These are phyloP conservation scores for Tolypocladium amazonense DNA, from an alignment of 2,329 filamentous ascomycete genomes.

Conservation along the genomic window DNA sequence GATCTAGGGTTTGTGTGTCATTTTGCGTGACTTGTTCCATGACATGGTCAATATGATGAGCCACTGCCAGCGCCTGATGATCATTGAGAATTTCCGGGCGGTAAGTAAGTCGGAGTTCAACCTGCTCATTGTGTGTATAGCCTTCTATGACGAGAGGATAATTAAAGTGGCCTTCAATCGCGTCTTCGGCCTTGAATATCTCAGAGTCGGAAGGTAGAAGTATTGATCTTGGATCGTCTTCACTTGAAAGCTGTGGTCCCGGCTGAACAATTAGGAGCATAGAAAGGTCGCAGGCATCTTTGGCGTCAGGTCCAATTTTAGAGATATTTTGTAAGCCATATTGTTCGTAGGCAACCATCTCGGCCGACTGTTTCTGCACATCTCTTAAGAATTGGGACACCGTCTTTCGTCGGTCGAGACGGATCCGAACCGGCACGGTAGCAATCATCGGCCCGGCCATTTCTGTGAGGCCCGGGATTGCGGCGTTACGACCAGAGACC, in stretches of 20 bases:
- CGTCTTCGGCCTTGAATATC: not conserved
- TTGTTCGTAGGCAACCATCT: constrained; percentile 9
- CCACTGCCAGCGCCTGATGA: not conserved
- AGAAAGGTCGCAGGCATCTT: constrained; percentile 1
- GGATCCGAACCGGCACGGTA: constrained; percentile 7
- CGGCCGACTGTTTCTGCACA: constrained; percentile 7
- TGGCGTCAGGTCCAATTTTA: not conserved
- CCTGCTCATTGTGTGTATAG: not conserved
- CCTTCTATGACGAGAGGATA: constrained; percentile 4
- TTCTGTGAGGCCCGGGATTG: constrained; percentile 9
- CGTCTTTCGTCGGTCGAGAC: not conserved
- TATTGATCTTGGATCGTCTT: not conserved
- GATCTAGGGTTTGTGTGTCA: not conserved
- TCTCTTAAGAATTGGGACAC: constrained; percentile 5
- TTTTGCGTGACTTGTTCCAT: not conserved
- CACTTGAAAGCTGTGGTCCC: not conserved
- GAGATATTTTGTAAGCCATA: constrained; percentile 7
- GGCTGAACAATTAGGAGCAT: not conserved
- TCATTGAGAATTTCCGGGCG: not conserved
- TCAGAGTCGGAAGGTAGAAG: not conserved
- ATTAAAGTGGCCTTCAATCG: constrained; percentile 4
- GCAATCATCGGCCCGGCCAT: constrained; percentile 11
- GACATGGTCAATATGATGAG: not conserved
- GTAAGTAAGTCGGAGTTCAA: not conserved
- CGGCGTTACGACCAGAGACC: constrained; percentile 12